Evolutionary conservation across 768 basidiomycete genomes (phyloP).

Genomic region (Gautieria morchelliformis): DNA sequence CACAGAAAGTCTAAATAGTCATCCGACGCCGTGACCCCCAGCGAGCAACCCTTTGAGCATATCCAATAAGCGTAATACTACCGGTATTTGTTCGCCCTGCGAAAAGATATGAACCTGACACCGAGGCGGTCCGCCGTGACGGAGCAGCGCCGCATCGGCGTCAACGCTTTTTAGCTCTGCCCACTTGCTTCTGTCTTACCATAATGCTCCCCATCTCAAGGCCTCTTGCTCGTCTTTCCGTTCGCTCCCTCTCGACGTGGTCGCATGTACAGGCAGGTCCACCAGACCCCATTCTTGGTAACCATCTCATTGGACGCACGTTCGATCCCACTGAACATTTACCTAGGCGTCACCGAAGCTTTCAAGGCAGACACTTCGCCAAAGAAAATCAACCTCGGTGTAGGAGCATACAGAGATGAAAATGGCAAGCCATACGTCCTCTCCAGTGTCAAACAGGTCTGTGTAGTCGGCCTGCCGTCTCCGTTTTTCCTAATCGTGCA

Average conservation of each 20-base stretch:
- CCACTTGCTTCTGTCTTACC: neutral
- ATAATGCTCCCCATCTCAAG: conserved; percentile 4
- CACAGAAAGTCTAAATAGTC: neutral
- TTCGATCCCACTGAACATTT: conserved; percentile 6
- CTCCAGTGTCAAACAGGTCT: conserved; percentile 77
- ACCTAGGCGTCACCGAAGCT: conserved; percentile 80
- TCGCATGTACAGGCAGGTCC: conserved; percentile 77
- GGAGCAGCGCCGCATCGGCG: neutral
- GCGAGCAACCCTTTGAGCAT: neutral
- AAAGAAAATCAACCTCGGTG: conserved; percentile 95
- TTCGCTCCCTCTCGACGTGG: conserved; percentile 62
- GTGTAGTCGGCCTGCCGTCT: neutral
- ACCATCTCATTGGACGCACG: conserved; percentile 13
- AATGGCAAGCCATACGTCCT: conserved; percentile 94
- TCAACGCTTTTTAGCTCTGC: neutral
- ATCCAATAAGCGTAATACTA: neutral
- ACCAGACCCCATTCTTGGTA: conserved; percentile 89
- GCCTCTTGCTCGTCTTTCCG: conserved; percentile 25
- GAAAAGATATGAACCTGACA: too few species aligned
- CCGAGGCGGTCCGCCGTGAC: too few species aligned
- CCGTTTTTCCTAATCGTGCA: conserved; percentile 2
- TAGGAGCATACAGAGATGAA: conserved; percentile 92
- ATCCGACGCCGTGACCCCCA: neutral
- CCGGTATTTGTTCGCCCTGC: neutral
- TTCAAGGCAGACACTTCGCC: conserved; percentile 93